Evolutionary conservation across 352 stramenopile species (phyloP).

Genomic region (Phytopythium helicoides): DNA sequence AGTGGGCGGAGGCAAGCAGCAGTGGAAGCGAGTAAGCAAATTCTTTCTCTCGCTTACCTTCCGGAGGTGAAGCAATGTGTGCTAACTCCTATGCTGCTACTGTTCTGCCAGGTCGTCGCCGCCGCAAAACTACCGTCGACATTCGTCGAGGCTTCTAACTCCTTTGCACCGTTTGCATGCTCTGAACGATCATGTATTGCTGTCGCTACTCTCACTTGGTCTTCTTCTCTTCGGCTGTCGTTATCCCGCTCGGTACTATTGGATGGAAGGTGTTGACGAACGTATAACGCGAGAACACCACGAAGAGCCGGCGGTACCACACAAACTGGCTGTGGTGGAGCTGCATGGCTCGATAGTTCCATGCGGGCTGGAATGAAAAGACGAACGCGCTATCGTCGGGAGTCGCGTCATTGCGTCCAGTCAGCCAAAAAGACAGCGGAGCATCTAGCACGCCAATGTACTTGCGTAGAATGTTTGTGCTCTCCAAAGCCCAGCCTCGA

Average conservation of each 20-base stretch:
- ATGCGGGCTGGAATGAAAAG: slow-evolving; percentile 54
- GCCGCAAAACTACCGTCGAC: slow-evolving; percentile 40
- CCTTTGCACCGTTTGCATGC: too few relatives aligned
- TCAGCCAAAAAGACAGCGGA: slow-evolving; percentile 41
- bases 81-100: background rate
- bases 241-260: slow-evolving; percentile 20
- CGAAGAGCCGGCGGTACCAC: slow-evolving; percentile 95
- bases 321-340: slow-evolving; percentile 94
- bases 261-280: slow-evolving; percentile 90
- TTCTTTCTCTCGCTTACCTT: background rate
- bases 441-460: slow-evolving; percentile 85
- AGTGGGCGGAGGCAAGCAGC: slow-evolving; percentile 24
- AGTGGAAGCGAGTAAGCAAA: slow-evolving; percentile 21
- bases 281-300: slow-evolving; percentile 95
- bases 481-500: slow-evolving; percentile 65
- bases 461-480: slow-evolving; percentile 80
- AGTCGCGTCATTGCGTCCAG: slow-evolving; percentile 8
- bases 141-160: slow-evolving; percentile 40
- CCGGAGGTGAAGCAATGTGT: too few relatives aligned
- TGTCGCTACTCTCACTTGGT: slow-evolving; percentile 15
- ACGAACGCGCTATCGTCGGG: slow-evolving; percentile 39
- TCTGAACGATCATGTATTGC: background rate
- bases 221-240: slow-evolving; percentile 30
- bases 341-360: slow-evolving; percentile 91
- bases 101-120: slow-evolving; percentile 19